Conservation (phyloP, 2,329 filamentous ascomycete species). For the Penicillium sp. region DNA sequence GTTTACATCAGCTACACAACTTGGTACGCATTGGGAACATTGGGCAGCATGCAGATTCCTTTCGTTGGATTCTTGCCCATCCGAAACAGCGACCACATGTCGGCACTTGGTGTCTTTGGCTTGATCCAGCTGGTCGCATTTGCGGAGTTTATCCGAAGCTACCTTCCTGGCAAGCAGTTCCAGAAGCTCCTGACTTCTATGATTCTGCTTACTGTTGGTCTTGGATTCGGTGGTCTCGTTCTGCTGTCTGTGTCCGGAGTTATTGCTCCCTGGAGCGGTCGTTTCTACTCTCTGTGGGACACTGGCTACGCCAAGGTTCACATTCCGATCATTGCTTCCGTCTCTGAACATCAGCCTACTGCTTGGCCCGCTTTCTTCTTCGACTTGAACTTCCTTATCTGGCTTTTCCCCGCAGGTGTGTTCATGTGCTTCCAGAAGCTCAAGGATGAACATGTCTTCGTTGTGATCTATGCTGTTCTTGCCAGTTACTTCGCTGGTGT, state of each 20-base stretch:
- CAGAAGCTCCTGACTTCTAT: constrained; percentile 81
- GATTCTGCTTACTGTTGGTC: constrained; percentile 71
- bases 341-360: constrained; percentile 98
- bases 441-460: constrained; percentile 94
- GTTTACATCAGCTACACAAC: constrained; percentile 97
- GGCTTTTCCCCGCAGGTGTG: constrained; percentile 97
- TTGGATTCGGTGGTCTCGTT: constrained; percentile 76
- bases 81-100: constrained; percentile 98
- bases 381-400: constrained; percentile 96
- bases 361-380: constrained; percentile 99
- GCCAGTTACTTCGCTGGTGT: constrained; percentile 98
- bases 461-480: constrained; percentile 95
- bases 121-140: constrained; percentile 92
- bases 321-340: constrained; percentile 99
- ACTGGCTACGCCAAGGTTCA: constrained; percentile 99
- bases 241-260: constrained; percentile 81
- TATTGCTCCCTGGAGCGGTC: constrained; percentile 95
- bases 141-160: constrained; percentile 85
- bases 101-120: constrained; percentile 91
- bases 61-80: constrained; percentile 98
- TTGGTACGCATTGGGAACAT: constrained; percentile 93
- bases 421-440: constrained; percentile 97
- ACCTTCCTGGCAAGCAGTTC: constrained; percentile 90
- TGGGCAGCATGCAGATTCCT: constrained; percentile 98
- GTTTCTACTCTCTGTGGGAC: constrained; percentile 99